These are phyloP conservation scores for Paraphoma chrysanthemicola DNA, from an alignment of 2,329 filamentous ascomycete species.

Conservation along the genomic window DNA sequence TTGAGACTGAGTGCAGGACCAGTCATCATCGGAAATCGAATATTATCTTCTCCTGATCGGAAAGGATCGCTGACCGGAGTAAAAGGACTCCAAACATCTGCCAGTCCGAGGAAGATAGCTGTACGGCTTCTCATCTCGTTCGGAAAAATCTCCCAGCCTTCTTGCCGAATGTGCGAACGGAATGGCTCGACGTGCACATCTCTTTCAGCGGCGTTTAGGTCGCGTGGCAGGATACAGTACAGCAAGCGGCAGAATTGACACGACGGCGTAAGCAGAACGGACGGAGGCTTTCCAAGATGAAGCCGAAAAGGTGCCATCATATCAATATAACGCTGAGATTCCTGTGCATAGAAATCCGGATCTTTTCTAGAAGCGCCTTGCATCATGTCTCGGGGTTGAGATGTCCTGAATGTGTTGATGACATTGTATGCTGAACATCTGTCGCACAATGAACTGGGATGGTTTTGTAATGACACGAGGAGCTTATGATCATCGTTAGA, in stretches of 20 bases:
- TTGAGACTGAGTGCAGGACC: constrained; percentile 1
- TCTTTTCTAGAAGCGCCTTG: neutral
- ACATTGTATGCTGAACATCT: neutral
- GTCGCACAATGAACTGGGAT: neutral
- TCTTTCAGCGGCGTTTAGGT: neutral
- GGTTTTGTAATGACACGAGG: neutral
- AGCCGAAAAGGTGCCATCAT: neutral
- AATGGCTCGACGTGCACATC: neutral
- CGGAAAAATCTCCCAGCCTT: constrained; percentile 1
- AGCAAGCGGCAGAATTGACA: constrained; percentile 3
- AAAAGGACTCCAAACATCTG: neutral
- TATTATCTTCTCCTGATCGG: neutral
- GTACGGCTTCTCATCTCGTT: neutral
- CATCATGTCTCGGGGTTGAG: neutral
- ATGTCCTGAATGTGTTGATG: neutral
- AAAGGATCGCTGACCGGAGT: neutral
- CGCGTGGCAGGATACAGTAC: constrained; percentile 3
- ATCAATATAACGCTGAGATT: neutral
- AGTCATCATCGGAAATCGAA: constrained; percentile 3
- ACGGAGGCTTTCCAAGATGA: neutral
- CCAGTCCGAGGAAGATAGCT: neutral
- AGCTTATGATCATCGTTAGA: neutral
- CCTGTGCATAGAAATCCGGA: neutral
- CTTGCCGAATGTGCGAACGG: neutral
- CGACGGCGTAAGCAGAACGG: neutral